phyloP scores from a whole-genome alignment of 176 grass and related monocot species.

The Calamus simplicifolius region DNA sequence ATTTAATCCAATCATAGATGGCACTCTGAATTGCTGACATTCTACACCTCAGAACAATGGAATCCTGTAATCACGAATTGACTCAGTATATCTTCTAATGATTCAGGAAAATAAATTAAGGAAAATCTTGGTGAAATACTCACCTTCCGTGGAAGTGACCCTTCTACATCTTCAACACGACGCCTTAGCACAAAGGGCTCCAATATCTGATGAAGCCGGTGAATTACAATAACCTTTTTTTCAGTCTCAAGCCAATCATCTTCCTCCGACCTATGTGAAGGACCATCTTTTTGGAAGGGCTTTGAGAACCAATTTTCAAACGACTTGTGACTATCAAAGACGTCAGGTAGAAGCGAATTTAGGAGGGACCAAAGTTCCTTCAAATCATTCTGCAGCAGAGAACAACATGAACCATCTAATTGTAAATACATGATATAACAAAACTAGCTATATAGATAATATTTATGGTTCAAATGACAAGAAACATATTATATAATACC shows the following conservation, averaged over 20 bases:
- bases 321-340: conserved; percentile 94
- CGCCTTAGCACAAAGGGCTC: conserved; percentile 98
- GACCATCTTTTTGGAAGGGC: conserved; percentile 71
- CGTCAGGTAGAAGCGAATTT: conserved; percentile 92
- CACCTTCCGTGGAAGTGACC: conserved; percentile 94
- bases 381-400: conserved; percentile 80
- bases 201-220: conserved; percentile 93
- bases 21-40: conserved; percentile 93
- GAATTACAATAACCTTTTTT: conserved; percentile 98
- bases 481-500: too few species aligned
- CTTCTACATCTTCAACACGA: conserved; percentile 97
- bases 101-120: too few species aligned
- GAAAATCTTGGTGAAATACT: neutral
- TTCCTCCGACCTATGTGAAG: conserved; percentile 62
- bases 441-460: too few species aligned
- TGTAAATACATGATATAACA: too few species aligned
- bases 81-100: conserved; percentile 16
- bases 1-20: conserved; percentile 99
- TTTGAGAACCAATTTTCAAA: conserved; percentile 99
- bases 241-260: conserved; percentile 99
- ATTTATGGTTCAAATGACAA: too few species aligned
- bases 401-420: neutral
- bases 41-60: conserved; percentile 93
- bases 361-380: conserved; percentile 99
- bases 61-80: conserved; percentile 43